phyloP scores from a whole-genome alignment of 169 alveolate genomes.

The Cryptosporidium sp. region DNA sequence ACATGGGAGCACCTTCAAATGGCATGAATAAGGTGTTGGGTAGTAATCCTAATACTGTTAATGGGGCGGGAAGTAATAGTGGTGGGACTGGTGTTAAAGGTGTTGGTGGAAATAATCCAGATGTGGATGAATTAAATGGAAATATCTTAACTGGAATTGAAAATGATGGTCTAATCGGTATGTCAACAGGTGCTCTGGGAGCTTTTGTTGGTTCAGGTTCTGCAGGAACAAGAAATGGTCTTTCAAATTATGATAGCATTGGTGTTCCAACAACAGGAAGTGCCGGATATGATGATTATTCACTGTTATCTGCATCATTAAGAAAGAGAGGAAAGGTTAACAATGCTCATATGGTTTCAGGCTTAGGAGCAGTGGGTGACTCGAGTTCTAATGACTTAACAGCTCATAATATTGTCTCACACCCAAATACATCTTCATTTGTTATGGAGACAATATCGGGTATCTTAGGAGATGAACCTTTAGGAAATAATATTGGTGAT shows the following conservation, averaged over 20 bases:
- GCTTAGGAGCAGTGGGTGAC: not conserved
- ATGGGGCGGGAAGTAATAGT: not conserved
- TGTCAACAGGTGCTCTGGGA: conserved; percentile 70
- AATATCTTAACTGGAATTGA: conserved; percentile 21
- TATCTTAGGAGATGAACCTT: conserved; percentile 60
- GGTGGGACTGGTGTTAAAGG: not conserved
- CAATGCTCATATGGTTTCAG: not conserved
- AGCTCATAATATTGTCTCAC: conserved; percentile 25
- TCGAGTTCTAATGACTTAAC: not conserved
- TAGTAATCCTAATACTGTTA: conserved; percentile 6
- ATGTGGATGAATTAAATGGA: not conserved
- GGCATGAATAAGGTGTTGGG: conserved; percentile 28
- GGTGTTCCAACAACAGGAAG: not conserved
- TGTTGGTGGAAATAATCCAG: not conserved
- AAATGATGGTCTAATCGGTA: conserved; percentile 45
- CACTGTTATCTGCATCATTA: conserved; percentile 51
- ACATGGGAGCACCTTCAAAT: conserved; percentile 3
- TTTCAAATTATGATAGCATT: conserved; percentile 1
- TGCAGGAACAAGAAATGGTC: conserved; percentile 17
- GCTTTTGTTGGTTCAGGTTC: conserved; percentile 57
- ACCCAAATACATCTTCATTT: conserved; percentile 74
- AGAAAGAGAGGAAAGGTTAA: conserved; percentile 56
- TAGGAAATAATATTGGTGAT: conserved; percentile 20
- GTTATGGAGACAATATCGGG: conserved; percentile 71
- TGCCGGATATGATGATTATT: conserved; percentile 40